These are phyloP conservation scores for Suillus lakei DNA, from an alignment of 768 basidiomycete species.

Conservation along the genomic window DNA sequence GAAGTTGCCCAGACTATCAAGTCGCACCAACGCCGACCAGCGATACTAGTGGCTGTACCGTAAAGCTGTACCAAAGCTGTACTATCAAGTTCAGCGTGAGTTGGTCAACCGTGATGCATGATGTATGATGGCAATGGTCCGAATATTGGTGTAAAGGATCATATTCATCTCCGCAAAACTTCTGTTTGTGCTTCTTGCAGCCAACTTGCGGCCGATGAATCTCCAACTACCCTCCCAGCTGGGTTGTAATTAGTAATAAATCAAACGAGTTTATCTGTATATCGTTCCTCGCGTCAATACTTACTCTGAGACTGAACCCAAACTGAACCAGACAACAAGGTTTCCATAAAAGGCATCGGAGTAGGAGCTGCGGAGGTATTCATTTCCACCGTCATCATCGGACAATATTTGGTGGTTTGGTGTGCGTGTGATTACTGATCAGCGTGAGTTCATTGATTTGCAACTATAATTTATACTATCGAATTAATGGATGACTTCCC, in stretches of 20 bases:
- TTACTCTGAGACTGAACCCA: no score
- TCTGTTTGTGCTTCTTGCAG: background rate
- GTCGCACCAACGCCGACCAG: background rate
- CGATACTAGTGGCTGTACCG: background rate
- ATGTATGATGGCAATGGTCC: background rate
- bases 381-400: no score
- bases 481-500: no score
- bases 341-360: background rate
- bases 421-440: no score
- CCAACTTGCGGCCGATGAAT: no score
- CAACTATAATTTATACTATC: background rate
- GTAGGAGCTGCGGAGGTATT: no score
- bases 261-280: no score
- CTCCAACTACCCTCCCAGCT: no score
- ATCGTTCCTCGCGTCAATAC: no score
- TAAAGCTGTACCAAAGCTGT: background rate
- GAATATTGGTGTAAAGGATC: background rate
- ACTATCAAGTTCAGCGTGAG: background rate
- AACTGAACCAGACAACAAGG: no score
- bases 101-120: background rate
- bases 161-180: background rate
- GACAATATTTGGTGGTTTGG: no score
- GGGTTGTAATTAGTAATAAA: no score
- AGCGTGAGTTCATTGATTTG: background rate
- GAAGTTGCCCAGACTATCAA: background rate